These are phyloP conservation scores for Przewalskia tangutica DNA, from an alignment of 257 asterid species.

Conservation along the genomic window DNA sequence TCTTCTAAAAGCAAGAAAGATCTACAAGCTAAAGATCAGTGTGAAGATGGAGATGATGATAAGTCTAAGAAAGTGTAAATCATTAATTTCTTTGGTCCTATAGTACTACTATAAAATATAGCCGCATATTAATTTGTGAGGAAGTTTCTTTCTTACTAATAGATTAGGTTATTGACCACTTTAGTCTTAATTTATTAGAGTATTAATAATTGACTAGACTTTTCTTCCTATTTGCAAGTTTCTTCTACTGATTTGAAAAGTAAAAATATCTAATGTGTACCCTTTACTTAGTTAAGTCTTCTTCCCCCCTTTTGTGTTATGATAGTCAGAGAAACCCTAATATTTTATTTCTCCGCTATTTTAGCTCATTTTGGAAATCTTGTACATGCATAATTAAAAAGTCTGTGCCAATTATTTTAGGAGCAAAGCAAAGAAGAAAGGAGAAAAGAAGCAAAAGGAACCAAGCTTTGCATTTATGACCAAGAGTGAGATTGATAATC, in stretches of 20 bases:
- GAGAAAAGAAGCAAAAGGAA: slow-evolving; percentile 47
- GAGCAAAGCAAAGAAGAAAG: slow-evolving; percentile 39
- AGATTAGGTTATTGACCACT: slow-evolving; percentile 5
- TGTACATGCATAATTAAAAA: neutral
- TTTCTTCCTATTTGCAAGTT: neutral
- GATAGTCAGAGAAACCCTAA: neutral
- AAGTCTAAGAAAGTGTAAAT: slow-evolving; percentile 57
- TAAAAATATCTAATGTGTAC: neutral
- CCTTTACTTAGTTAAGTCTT: neutral
- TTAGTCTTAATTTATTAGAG: neutral
- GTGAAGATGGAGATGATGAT: slow-evolving; percentile 44
- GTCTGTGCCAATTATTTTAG: slow-evolving; percentile 2
- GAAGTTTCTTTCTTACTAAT: slow-evolving; percentile 1
- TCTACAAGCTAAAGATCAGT: slow-evolving; percentile 11
- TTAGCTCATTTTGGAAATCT: neutral
- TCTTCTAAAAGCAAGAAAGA: slow-evolving; percentile 40
- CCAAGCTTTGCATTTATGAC: slow-evolving; percentile 70
- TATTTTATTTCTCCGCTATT: neutral
- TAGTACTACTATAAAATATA: neutral
- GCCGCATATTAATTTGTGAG: neutral
- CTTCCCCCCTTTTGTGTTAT: neutral
- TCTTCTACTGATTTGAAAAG: neutral
- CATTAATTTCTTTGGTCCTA: neutral
- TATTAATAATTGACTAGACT: neutral
- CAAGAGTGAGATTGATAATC: slow-evolving; percentile 65